Evolutionary conservation across 1,284 basidiomycete species (phyloP).

Genomic region (Agaricales sp.): DNA sequence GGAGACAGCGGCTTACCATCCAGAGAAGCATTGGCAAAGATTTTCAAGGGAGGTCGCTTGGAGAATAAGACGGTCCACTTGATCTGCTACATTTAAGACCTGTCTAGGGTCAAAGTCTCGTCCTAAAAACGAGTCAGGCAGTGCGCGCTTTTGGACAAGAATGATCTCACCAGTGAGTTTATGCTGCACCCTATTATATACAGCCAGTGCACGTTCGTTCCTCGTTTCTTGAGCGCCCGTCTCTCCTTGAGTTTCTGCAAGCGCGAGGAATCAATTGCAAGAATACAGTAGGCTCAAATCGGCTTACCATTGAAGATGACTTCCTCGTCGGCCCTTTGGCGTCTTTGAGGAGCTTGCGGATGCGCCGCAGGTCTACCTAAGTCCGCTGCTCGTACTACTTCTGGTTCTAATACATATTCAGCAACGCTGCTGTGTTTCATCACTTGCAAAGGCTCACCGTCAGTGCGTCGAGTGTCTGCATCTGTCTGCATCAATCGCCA

Average conservation of each 20-base stretch:
- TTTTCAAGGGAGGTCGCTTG: conserved; percentile 91
- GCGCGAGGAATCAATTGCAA: conserved; percentile 1
- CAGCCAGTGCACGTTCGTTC: conserved; percentile 82
- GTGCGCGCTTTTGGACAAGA: too few species aligned
- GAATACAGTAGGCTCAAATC: conserved; percentile 1
- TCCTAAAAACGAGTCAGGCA: conserved; percentile 46
- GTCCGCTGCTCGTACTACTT: conserved; percentile 48
- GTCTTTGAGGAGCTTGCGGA: conserved; percentile 64
- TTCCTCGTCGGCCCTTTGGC: conserved; percentile 72
- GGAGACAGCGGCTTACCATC: conserved; percentile 54
- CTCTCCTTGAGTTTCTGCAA: conserved; percentile 43
- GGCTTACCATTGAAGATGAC: conserved; percentile 68
- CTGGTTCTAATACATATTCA: conserved; percentile 27
- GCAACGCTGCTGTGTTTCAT: conserved; percentile 1
- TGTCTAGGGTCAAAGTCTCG: conserved; percentile 85
- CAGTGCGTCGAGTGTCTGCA: conserved; percentile 47
- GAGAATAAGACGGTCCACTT: conserved; percentile 85
- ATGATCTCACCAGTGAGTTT: conserved; percentile 72
- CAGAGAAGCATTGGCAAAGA: conserved; percentile 92
- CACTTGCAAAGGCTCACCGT: conserved; percentile 33
- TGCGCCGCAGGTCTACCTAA: conserved; percentile 59
- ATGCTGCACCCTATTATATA: conserved; percentile 88
- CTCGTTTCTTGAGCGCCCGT: conserved; percentile 71
- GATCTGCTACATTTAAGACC: conserved; percentile 60
- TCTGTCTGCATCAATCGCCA: conserved; percentile 80